A percentile compares a stretch with the other conserved stretches of the same genome.
phyloP scores from a whole-genome alignment of 2,329 filamentous ascomycete genomes.

The Cladosporium sphaerospermum region DNA sequence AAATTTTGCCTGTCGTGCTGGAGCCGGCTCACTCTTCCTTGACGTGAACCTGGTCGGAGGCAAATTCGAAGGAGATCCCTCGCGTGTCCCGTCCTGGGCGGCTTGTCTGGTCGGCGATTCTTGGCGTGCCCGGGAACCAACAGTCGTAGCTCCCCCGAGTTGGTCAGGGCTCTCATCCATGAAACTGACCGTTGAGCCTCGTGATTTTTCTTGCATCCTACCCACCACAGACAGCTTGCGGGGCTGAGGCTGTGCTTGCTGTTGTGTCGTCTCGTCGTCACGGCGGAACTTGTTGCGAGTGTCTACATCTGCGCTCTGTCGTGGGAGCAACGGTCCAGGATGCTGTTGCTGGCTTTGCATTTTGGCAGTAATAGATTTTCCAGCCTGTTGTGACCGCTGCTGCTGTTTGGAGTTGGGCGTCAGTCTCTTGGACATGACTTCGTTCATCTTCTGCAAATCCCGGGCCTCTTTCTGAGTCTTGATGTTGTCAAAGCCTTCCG shows the following conservation, averaged over 20 bases:
- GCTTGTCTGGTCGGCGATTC: no score
- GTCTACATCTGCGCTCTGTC: background rate
- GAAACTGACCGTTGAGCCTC: background rate
- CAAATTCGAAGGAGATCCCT: background rate
- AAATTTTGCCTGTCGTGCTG: no score
- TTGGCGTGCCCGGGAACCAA: background rate
- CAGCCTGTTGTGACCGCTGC: background rate
- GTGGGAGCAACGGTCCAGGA: background rate
- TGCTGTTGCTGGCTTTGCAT: background rate
- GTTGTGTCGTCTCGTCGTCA: background rate
- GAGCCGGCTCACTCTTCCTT: no score
- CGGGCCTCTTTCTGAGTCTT: background rate
- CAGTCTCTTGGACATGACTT: background rate
- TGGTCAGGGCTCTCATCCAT: slow-evolving; percentile 1
- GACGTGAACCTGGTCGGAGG: background rate
- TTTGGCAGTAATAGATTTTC: background rate
- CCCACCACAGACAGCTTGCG: background rate
- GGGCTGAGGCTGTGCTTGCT: background rate
- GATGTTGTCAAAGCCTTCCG: background rate
- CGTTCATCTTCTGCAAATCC: background rate
- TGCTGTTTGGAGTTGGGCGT: background rate
- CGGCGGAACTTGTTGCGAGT: background rate
- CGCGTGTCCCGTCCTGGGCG: background rate
- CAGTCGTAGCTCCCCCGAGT: background rate
- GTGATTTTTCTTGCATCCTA: background rate